A percentile compares a stretch with the other conserved stretches of the same genome.
Conservation (phyloP, 345 rosid genomes). For the Erysimum cheiranthoides region DNA sequence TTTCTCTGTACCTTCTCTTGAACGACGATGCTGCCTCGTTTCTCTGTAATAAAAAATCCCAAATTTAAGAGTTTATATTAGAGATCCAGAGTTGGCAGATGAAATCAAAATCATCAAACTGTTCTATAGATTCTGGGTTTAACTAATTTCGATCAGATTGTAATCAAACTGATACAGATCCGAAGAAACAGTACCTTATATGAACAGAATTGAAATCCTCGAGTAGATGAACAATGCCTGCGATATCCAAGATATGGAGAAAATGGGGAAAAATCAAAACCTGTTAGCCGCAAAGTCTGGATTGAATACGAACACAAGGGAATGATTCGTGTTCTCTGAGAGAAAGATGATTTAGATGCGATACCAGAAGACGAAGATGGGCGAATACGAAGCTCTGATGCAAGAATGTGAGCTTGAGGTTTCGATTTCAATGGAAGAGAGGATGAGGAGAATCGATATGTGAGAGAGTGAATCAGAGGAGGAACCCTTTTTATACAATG, state of each 20-base stretch:
- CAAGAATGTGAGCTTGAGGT: slow-evolving; percentile 10
- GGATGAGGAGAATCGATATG: slow-evolving; percentile 32
- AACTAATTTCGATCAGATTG: not conserved
- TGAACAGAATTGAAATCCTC: slow-evolving; percentile 43
- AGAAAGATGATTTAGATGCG: not conserved
- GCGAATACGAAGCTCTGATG: slow-evolving; percentile 23
- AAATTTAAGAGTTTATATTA: not conserved
- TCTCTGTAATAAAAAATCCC: slow-evolving; percentile 48
- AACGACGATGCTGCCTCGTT: slow-evolving; percentile 38
- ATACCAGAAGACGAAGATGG: slow-evolving; percentile 36
- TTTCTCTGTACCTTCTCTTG: slow-evolving; percentile 42
- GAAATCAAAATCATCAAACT: not conserved
- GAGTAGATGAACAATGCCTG: slow-evolving; percentile 49
- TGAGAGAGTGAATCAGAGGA: slow-evolving; percentile 36
- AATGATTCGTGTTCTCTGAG: not conserved
- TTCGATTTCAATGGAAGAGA: slow-evolving; percentile 20
- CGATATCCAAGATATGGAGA: slow-evolving; percentile 53
- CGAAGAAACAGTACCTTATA: slow-evolving; percentile 51
- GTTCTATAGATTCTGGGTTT: not conserved
- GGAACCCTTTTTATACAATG: slow-evolving; percentile 59
- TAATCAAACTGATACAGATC: not conserved
- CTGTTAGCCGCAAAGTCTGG: slow-evolving; percentile 39
- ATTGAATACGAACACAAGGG: not conserved
- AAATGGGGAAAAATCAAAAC: not conserved
- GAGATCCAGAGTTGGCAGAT: not conserved